phyloP scores from a whole-genome alignment of 2,329 filamentous ascomycete genomes.

The Pseudopyrenochaeta lycopersici region DNA sequence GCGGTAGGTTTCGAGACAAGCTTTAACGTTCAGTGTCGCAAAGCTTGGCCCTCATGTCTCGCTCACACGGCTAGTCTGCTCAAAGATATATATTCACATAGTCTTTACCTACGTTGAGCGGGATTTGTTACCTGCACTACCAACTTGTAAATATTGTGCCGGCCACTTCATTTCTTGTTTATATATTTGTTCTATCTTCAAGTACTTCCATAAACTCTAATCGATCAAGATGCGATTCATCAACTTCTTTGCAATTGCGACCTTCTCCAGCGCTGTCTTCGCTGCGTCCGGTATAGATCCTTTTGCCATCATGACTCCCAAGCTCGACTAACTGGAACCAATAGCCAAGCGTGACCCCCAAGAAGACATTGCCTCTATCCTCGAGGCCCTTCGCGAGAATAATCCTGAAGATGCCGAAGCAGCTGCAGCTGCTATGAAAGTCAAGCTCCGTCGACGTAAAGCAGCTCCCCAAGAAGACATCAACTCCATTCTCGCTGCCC shows the following conservation, averaged over 20 bases:
- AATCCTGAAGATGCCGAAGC: conserved; percentile 39
- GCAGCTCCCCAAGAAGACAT: conserved; percentile 31
- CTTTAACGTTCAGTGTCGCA: conserved; percentile 22
- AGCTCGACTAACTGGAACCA: not conserved
- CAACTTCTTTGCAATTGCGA: conserved; percentile 31
- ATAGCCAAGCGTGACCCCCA: conserved; percentile 23
- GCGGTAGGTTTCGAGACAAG: conserved; percentile 28
- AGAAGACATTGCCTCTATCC: conserved; percentile 35
- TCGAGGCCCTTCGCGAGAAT: conserved; percentile 38
- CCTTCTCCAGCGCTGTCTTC: conserved; percentile 39
- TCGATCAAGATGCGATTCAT: conserved; percentile 40
- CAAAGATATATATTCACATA: conserved; percentile 24
- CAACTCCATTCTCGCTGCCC: conserved; percentile 29
- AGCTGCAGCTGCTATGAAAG: conserved; percentile 32
- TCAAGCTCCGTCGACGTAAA: conserved; percentile 31
- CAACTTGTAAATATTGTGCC: conserved; percentile 36
- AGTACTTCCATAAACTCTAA: conserved; percentile 6
- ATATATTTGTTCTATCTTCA: conserved; percentile 4
- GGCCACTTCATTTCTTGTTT: conserved; percentile 33
- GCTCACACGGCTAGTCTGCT: not conserved
- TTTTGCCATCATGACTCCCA: not conserved
- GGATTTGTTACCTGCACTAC: conserved; percentile 20
- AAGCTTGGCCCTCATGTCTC: conserved; percentile 18
- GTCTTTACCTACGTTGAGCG: conserved; percentile 7
- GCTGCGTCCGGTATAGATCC: conserved; percentile 25